Base-by-base conservation (phyloP, 75 land plant genomes). In the Cupressus sempervirens region DNA sequence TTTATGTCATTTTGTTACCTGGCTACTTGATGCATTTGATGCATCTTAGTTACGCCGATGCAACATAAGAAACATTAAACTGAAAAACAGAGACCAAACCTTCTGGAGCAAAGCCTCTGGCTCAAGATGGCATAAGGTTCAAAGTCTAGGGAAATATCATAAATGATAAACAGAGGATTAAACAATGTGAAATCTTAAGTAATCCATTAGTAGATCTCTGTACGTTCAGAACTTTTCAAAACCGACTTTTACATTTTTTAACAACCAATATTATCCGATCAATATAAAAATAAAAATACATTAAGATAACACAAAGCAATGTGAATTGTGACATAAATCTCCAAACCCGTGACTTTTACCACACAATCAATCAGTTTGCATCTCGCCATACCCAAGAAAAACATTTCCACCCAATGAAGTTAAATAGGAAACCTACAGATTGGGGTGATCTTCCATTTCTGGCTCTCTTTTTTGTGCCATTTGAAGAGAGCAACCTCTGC, bases 391-490 rank as follows among this genome's bases (percentile, higher is more conserved):
- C 20, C 58, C 58, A 56, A 16, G 5, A 56, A 15, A 18, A 18
- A 56, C 14, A 16, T 16, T 18, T 16, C 5, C 58, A 56, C 16
- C 3, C 0, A 70, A 70, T 29, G 34, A 11, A 70, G 32, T 12
- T 30, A 40, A 65, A 26, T 2, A 12, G 15, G 29, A 16, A 53
- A 82, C 83, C 45, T 85, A 85, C 87, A 34, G 14, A 87, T 43
- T 8, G 88, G 81, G 13, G 7, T 32, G 26, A 87, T 87, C 46
- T 85, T 87, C 88, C 88, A 87, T 34, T 87, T 87, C 36, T 85
- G 88, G 73, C 75, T 87, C 54, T 87, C 87, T 79, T 86, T 87
- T 23, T 87, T 85, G 81, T 73, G 85, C 88, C 87, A 85, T 52
- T 53, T 82, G 35, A 15, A 32, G 2, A 82, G 35, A 32, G 65